Base-by-base conservation (phyloP, 225 moss, liverwort and hornwort species). In the Sphagnum contortum region DNA sequence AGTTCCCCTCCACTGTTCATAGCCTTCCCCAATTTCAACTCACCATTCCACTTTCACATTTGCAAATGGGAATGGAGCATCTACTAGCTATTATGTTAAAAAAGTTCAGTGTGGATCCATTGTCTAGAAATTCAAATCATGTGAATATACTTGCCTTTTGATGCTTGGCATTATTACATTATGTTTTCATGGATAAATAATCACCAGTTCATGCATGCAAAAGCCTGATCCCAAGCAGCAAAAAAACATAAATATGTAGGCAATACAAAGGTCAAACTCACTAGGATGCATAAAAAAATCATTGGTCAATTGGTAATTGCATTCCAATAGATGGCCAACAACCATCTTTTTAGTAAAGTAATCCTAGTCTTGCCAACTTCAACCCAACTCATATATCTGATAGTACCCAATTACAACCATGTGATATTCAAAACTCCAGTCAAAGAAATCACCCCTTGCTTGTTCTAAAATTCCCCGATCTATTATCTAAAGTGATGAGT, bases 251-350 rank as follows among this genome's bases (percentile, higher is more conserved):
- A 29, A 29, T 29, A 29, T 29, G 29, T 29, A 29, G 1, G 29
- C 29, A 29, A 29, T 29, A 29, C 1, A 29, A 29, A 29, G 29
- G 29, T 29, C 29, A 29, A 49, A 44, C 45, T 72, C 72, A 91
- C 91, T 87, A 70, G 87, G 91, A 66, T 91, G 91, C 91, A 89
- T 87, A 72, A 82, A 91, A 75, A 87, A 91, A 69, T 89, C 91
- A 47, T 89, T 89, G 68, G 87, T 89, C 68, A 91, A 62, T 69
- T 91, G 87, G 79, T 87, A 89, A 13, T 89, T 89, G 66, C 89
- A 89, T 81, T 91, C 91, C 48, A 91, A 84, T 48, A 89, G 84
- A 78, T 91, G 91, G 59, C 91, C 91, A 67, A 81, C 82, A 72
- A 91, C 76, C 64, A 84, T 85, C 62, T 87, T 89, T 78, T 80